phyloP scores from a whole-genome alignment of 805 yeast genomes.

The Yarrowia hollandica region DNA sequence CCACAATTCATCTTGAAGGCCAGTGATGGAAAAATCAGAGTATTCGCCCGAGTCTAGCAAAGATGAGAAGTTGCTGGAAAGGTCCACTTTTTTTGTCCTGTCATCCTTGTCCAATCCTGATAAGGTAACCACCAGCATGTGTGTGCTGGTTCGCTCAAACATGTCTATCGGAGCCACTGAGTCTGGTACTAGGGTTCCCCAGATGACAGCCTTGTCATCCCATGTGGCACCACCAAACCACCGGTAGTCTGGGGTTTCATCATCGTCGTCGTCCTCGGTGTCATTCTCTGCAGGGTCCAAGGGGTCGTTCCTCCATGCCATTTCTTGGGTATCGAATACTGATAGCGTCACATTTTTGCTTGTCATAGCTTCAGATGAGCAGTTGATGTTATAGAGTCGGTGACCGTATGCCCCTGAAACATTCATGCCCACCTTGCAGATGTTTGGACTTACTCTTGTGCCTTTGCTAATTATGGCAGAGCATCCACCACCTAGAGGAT shows the following conservation, averaged over 20 bases:
- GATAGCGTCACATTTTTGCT: constrained; percentile 17
- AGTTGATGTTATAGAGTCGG: constrained; percentile 3
- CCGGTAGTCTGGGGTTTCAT: background rate
- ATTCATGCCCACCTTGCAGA: constrained; percentile 10
- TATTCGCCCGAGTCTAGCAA: background rate
- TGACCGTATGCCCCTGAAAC: background rate
- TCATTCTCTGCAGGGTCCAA: background rate
- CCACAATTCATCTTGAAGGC: background rate
- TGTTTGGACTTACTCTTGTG: background rate
- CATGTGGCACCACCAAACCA: constrained; percentile 6
- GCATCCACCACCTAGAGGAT: background rate
- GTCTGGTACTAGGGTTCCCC: constrained; percentile 4
- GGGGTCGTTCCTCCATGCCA: constrained; percentile 14
- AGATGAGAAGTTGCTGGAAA: background rate
- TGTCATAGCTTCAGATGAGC: constrained; percentile 7
- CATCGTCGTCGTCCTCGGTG: background rate
- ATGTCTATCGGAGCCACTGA: background rate
- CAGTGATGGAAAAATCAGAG: constrained; percentile 4
- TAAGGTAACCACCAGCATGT: constrained; percentile 1
- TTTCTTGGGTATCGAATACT: background rate
- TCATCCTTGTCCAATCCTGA: background rate
- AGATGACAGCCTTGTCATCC: constrained; percentile 8
- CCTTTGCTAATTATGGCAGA: constrained; percentile 2
- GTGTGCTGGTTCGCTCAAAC: background rate
- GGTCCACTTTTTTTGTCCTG: background rate